phyloP scores from a whole-genome alignment of 1,284 basidiomycete genomes.

The Sanghuangporus baumii region DNA sequence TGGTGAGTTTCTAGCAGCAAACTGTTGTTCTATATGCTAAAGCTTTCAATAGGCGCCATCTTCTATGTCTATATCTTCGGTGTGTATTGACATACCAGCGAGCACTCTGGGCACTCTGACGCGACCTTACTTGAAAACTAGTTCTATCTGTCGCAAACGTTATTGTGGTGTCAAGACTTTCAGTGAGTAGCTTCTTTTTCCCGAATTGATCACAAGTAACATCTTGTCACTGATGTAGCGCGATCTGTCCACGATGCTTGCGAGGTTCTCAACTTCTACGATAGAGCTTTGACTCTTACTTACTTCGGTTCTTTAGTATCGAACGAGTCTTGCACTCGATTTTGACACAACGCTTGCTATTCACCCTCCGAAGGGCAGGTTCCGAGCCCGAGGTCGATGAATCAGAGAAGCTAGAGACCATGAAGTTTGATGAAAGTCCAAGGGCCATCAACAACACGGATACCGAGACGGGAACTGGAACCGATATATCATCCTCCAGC shows the following conservation, averaged over 20 bases:
- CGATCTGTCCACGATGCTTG: constrained; percentile 4
- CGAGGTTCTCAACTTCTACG: neutral
- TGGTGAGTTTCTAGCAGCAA: neutral
- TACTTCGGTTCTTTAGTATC: neutral
- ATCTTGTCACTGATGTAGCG: neutral
- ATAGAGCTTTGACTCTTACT: neutral
- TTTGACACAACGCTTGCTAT: constrained; percentile 1
- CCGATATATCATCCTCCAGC: neutral
- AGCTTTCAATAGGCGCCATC: neutral
- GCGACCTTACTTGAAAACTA: neutral
- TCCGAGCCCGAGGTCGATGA: neutral
- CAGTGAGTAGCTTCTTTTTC: neutral
- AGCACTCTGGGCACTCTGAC: neutral
- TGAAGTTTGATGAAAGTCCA: neutral
- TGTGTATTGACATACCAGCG: neutral
- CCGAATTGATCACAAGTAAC: neutral
- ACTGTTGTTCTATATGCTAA: neutral
- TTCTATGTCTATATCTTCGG: constrained; percentile 10
- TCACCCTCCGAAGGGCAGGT: neutral
- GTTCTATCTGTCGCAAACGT: constrained; percentile 5
- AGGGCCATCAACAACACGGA: neutral
- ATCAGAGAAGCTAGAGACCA: neutral
- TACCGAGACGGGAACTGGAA: neutral
- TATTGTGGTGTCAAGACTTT: neutral
- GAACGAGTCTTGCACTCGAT: constrained; percentile 4